Base-by-base conservation (phyloP, 225 moss, liverwort and hornwort species). In the Pleurozium schreberi region DNA sequence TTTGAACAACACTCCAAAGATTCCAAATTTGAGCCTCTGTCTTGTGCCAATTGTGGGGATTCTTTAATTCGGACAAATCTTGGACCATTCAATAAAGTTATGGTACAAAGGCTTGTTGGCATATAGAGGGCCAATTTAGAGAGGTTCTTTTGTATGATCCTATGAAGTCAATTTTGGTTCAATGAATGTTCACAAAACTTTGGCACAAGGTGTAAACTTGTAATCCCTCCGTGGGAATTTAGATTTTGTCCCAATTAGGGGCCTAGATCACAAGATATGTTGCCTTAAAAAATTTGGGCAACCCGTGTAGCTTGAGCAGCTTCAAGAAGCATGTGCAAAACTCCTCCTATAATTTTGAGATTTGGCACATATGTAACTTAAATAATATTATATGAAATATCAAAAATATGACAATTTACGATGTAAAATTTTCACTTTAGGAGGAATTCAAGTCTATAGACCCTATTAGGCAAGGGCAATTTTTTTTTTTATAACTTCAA, bases 291-390 rank as follows among this genome's bases (percentile, higher is more conserved):
- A 43, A 1, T 71, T 10, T 6, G 2, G 4, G 18, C 0, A 68
- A 6, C 4, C 8, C 3, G 1, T 0, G 12, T 6, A n/a, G 4
- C 0, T 38, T 4, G 1, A 0, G 12, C 7, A n/a, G 4, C 0
- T 38, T 8, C 5, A 8, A 3, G 10, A 2, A 19, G 2, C 3
- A 71, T 43, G 71, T 3, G 6, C 28, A 28, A 45, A 45, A 45
- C 1, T 43, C 71, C 5, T 70, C 26, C 16, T 15, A 43, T 6
- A 69, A 14, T n/a, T 69, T 14, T 23, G 23, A 40, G 40, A 14
- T 69, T 69, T 69, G 14, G 25, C 1, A 40, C 0, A 14, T 13
- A 25, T 14, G 7, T 40, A n/a, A 71, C 8, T 70, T 42, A 42
- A 3, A 15, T 27, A 2, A 71, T 27, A 9, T 2, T 16, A 36